Conservation (phyloP, 768 basidiomycete genomes). For the Asterophora parasitica region DNA sequence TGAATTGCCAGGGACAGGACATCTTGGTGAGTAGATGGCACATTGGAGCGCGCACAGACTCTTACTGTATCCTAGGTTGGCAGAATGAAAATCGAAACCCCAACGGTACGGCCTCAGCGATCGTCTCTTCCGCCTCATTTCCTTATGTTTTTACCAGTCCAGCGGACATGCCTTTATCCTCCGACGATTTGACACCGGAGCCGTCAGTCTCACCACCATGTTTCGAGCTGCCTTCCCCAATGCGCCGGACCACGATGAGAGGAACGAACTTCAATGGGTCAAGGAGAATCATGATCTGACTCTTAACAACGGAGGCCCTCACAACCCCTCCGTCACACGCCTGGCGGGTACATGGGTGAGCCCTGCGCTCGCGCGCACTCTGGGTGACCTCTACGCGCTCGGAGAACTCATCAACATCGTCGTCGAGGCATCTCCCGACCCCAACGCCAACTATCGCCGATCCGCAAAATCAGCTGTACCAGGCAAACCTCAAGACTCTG, state of each 20-base stretch:
- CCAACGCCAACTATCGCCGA: conserved; percentile 71
- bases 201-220: conserved; percentile 92
- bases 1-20: conserved; percentile 81
- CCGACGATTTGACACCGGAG: conserved; percentile 88
- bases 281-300: conserved; percentile 70
- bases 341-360: conserved; percentile 90
- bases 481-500: conserved; percentile 10
- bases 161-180: conserved; percentile 89
- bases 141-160: conserved; percentile 40
- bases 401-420: conserved; percentile 58
- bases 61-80: conserved; percentile 54
- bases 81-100: conserved; percentile 75
- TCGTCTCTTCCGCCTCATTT: conserved; percentile 9
- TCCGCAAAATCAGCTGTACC: conserved; percentile 32
- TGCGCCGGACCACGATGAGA: conserved; percentile 73
- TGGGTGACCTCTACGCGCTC: conserved; percentile 68
- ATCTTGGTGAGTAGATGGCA: conserved; percentile 42
- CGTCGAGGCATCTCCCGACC: conserved; percentile 72
- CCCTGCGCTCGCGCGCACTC: conserved; percentile 54
- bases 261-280: conserved; percentile 77
- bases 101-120: conserved; percentile 54
- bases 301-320: conserved; percentile 71
- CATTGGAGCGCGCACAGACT: conserved; percentile 1
- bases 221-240: conserved; percentile 91
- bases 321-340: conserved; percentile 56